Base-by-base conservation (phyloP, 495 filamentous ascomycete genomes). In the Astrocystis sublimbata region DNA sequence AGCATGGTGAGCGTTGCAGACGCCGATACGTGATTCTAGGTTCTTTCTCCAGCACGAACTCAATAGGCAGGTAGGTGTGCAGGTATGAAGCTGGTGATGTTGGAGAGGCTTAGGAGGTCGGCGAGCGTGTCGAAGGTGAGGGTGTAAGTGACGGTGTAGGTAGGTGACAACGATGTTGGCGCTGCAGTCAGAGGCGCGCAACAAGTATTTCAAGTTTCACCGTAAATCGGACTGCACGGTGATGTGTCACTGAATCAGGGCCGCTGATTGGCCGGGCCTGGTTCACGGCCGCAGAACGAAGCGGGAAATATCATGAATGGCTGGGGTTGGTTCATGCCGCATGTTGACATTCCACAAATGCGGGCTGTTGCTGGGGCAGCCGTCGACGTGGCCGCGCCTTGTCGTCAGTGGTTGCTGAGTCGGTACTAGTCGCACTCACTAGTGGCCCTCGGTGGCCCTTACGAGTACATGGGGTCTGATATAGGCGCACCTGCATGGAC, bases 361-460 rank as follows among this genome's bases (percentile, higher is more conserved):
- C 57, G 42, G 23, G 62, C 47, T 60, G 68, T 70, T 70, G 68
- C 61, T 54, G 40, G 68, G 68, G 68, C 68, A 71, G 68, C 68
- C 66, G 41, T 35, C 47, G 12, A 36, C 12, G 40, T 30, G 23
- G 12, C 24, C 9, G 24, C n/a, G n/a, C n/a, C n/a, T n/a, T n/a
- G n/a, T n/a, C n/a, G n/a, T n/a, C n/a, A n/a, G n/a, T n/a, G n/a
- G n/a, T n/a, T n/a, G n/a, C n/a, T n/a, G n/a, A n/a, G n/a, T n/a
- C n/a, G n/a, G n/a, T n/a, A n/a, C n/a, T n/a, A n/a, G n/a, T n/a
- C n/a, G n/a, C n/a, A n/a, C n/a, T n/a, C n/a, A n/a, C n/a, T n/a
- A n/a, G n/a, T n/a, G n/a, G n/a, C n/a, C n/a, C n/a, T n/a, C n/a
- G n/a, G n/a, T n/a, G n/a, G n/a, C n/a, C n/a, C n/a, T n/a, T n/a